Evolutionary conservation across 2,329 filamentous ascomycete genomes (phyloP).

Genomic region (Drechslerella stenobrocha): DNA sequence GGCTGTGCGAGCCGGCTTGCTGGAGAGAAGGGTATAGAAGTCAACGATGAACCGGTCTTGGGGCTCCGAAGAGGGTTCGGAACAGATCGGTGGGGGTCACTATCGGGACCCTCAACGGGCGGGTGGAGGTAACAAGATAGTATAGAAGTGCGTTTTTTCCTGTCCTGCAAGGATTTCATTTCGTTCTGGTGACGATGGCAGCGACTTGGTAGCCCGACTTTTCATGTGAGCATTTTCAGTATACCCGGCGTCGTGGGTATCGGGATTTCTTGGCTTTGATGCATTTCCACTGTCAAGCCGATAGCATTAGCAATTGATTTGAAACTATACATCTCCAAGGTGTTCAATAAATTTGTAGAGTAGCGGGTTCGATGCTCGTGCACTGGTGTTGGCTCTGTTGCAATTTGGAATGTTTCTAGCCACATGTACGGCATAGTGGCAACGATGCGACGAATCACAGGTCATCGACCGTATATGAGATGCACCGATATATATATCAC

Average conservation of each 20-base stretch:
- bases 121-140: slow-evolving; percentile 23
- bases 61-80: slow-evolving; percentile 34
- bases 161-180: slow-evolving; percentile 1
- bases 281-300: not conserved
- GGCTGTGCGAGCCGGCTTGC: slow-evolving; percentile 64
- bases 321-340: too few relatives aligned
- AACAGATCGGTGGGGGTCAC: slow-evolving; percentile 28
- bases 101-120: slow-evolving; percentile 4
- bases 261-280: slow-evolving; percentile 16
- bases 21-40: slow-evolving; percentile 32
- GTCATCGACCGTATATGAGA: too few relatives aligned
- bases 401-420: too few relatives aligned
- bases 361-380: too few relatives aligned
- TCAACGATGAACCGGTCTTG: slow-evolving; percentile 28
- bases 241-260: slow-evolving; percentile 44
- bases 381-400: too few relatives aligned
- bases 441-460: too few relatives aligned
- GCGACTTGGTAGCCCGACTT: slow-evolving; percentile 22
- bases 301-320: not conserved
- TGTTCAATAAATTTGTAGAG: too few relatives aligned
- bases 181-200: slow-evolving; percentile 2
- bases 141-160: slow-evolving; percentile 9
- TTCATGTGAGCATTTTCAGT: slow-evolving; percentile 15
- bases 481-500: too few relatives aligned
- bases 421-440: too few relatives aligned